Percentiles rank a stretch among this genome's conserved stretches.
These are phyloP conservation scores for Paraphoma chrysanthemicola DNA, from an alignment of 2,329 filamentous ascomycete genomes.

Conservation along the genomic window DNA sequence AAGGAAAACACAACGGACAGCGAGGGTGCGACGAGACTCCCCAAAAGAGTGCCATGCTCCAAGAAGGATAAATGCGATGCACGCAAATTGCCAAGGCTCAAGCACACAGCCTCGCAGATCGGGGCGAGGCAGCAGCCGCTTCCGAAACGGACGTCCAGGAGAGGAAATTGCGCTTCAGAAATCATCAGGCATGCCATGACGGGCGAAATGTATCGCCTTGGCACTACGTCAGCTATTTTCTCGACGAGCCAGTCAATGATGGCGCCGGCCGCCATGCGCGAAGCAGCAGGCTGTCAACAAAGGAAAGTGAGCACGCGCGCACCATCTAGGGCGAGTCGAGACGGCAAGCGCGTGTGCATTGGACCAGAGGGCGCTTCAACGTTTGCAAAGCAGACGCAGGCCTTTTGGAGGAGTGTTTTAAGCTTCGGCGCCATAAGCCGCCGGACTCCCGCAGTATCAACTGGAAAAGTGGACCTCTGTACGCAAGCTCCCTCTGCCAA, in stretches of 20 bases:
- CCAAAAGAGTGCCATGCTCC: not conserved
- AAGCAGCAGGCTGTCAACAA: not conserved
- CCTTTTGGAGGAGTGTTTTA: not conserved
- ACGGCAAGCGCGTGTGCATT: not conserved
- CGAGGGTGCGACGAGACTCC: not conserved
- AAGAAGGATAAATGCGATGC: not conserved
- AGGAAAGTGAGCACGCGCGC: not conserved
- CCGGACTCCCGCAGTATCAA: not conserved
- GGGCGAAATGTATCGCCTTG: not conserved
- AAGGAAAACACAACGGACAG: not conserved
- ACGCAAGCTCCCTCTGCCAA: conserved; percentile 1
- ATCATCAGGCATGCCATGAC: not conserved
- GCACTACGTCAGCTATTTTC: not conserved
- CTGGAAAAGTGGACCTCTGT: conserved; percentile 4
- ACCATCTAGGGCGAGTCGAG: not conserved
- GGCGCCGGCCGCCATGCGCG: not conserved
- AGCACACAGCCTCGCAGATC: not conserved
- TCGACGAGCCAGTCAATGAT: not conserved
- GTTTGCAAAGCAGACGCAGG: not conserved
- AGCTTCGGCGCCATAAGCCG: conserved; percentile 1
- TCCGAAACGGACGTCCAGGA: not conserved
- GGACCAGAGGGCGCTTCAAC: not conserved
- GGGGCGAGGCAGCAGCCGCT: not conserved
- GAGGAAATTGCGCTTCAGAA: not conserved
- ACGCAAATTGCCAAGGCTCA: not conserved